Conservation (phyloP, 2,329 filamentous ascomycete species). For the Claviceps cyperi region DNA sequence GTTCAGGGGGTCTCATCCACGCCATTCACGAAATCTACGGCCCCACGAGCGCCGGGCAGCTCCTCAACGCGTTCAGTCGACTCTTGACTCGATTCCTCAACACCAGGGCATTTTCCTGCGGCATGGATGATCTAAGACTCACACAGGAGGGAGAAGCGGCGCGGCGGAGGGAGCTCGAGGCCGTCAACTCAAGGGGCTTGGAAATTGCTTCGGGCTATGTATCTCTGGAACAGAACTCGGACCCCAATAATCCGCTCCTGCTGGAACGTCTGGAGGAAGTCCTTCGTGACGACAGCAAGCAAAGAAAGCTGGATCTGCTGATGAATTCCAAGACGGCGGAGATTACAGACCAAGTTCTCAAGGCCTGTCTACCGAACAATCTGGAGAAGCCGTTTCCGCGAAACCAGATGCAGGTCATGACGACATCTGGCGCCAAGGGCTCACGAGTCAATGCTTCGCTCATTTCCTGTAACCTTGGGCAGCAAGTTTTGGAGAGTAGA, state of each 20-base stretch:
- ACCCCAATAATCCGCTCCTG: slow-evolving; percentile 56
- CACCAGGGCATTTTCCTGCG: slow-evolving; percentile 91
- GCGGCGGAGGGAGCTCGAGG: slow-evolving; percentile 53
- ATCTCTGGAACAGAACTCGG: slow-evolving; percentile 53
- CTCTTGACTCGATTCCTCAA: slow-evolving; percentile 80
- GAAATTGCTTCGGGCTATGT: slow-evolving; percentile 80
- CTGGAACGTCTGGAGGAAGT: slow-evolving; percentile 74
- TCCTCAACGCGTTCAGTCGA: slow-evolving; percentile 79
- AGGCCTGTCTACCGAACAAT: slow-evolving; percentile 63
- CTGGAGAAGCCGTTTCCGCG: slow-evolving; percentile 85
- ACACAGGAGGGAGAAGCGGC: slow-evolving; percentile 63
- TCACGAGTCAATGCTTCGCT: slow-evolving; percentile 86
- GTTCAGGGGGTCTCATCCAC: slow-evolving; percentile 75
- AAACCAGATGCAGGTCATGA: slow-evolving; percentile 99
- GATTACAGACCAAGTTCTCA: slow-evolving; percentile 68
- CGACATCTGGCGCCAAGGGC: slow-evolving; percentile 89
- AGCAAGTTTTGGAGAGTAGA: slow-evolving; percentile 89
- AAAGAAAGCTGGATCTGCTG: slow-evolving; percentile 76
- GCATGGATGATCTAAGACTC: slow-evolving; percentile 87
- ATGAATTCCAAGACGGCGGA: slow-evolving; percentile 56
- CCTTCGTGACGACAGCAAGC: slow-evolving; percentile 78
- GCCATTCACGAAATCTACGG: slow-evolving; percentile 90
- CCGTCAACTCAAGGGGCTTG: slow-evolving; percentile 56
- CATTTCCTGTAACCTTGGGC: slow-evolving; percentile 93
- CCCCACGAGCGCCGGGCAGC: slow-evolving; percentile 68